Evolutionary conservation across 2,329 filamentous ascomycete species (phyloP), one percentile per base, ranked within the genome.

Genomic region (Epichloe aotearoae): DNA sequence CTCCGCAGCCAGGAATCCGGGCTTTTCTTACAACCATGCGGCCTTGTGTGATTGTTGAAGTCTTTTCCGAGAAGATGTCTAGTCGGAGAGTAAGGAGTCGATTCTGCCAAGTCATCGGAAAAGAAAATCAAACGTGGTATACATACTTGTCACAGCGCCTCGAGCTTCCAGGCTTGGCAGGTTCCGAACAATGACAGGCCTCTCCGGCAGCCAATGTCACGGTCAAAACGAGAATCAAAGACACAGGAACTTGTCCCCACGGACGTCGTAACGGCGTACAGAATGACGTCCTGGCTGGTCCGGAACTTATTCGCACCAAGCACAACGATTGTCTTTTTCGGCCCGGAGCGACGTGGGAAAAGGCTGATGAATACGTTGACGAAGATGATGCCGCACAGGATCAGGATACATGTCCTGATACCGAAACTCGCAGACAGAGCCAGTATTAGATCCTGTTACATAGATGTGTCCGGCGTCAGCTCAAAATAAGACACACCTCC

Each of bases 361-460:
- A 71, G 20, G 10, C 71, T 72, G 48, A 75, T 70, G 53, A 73
- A 56, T 14, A 49, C 36, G 30, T 49, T 43, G 23, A 49, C 23
- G 11, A 42, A 17, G 54, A 77, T 76, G 54, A 77, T 71, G 53
- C 70, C 72, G 45, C 69, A 66, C 20, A 20, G 20, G 20, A 20
- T 20, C 20, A 20, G 20, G 47, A 77, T 69, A 46, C 69, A 76
- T 52, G 74, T 73, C 56, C 69, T 59, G 53, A 73, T 76, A 49
- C 70, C 73, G 56, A 72, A 76, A 50, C 61, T 66, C 36, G 68
- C 68, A 52, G 72, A 78, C 74, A 83, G 80, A 54, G 79, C 79
- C 53, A 82, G 74, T 49, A 82, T 63, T 49, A 83, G 71, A 47
- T 79, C 58, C 58, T 62, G 20, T 4, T 3, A 20, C 20, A 20